Evolutionary conservation across 768 basidiomycete genomes (phyloP).

Genomic region (Steccherinum ochraceum): DNA sequence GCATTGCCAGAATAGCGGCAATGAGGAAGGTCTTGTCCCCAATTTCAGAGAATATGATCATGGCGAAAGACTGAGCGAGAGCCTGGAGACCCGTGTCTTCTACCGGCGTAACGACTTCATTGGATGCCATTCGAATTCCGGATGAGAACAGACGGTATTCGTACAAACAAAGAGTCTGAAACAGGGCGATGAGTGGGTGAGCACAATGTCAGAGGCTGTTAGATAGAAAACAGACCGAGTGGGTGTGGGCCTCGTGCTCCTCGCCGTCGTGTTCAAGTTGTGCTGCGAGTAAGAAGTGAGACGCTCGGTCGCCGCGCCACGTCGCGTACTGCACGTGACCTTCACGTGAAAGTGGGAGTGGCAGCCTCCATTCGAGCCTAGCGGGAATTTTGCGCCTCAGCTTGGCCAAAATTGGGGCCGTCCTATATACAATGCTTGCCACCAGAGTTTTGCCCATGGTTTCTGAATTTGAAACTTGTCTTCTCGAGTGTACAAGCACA

Average conservation of each 20-base stretch:
- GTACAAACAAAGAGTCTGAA: neutral
- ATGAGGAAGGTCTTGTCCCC: conserved; percentile 94
- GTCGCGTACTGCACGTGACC: neutral
- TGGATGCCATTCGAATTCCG: neutral
- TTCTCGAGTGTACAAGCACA: too few species aligned
- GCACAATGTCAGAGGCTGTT: too few species aligned
- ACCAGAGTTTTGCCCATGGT: too few species aligned
- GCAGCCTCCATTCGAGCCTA: too few species aligned
- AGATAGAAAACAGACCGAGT: too few species aligned
- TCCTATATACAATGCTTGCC: too few species aligned
- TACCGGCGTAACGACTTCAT: neutral
- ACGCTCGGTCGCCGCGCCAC: neutral
- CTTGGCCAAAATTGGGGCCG: too few species aligned
- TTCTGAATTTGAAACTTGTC: too few species aligned
- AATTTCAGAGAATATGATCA: conserved; percentile 91
- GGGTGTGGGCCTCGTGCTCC: too few species aligned
- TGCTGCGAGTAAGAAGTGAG: neutral
- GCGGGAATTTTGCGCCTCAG: too few species aligned
- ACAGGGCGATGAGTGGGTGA: too few species aligned
- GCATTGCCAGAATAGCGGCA: conserved; percentile 89
- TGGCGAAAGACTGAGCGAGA: conserved; percentile 72
- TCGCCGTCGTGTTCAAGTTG: too few species aligned
- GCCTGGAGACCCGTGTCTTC: conserved; percentile 38
- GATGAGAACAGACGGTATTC: neutral
- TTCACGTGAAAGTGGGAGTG: neutral